Evolutionary conservation across 2,329 filamentous ascomycete genomes (phyloP), one percentile per base, ranked within the genome.

Genomic region (Dryadomyces quercus-mongolicae): DNA sequence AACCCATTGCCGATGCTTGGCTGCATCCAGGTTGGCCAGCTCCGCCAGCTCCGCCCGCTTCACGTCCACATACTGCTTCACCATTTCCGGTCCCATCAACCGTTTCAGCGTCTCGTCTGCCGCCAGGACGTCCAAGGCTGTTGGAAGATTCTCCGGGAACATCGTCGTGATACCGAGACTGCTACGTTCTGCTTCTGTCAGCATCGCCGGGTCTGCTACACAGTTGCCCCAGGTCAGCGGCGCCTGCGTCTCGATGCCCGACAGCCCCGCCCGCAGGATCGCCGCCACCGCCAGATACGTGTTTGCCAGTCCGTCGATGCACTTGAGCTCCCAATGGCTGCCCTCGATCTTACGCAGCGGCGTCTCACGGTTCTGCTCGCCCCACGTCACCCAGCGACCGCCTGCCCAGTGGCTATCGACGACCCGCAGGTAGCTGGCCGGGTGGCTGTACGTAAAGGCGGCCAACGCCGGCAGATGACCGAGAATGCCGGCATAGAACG

Each of bases 341-440:
- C 66, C 70, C 3, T 71, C 70, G 49, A 89, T 77, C 64, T 85
- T 83, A 13, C 88, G 78, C 10, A 94, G 71, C 0, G 88, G 84
- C 5, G 81, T 74, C 70, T 92, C 86, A 18, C 86, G 81, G 66
- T 93, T 93, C 68, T 93, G 83, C 5, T 81, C 86, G 13, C 88
- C 88, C 88, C 87, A 94, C 0, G 84, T 71, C 0, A 91, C 78
- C 82, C 84, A 91, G 8, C 82, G 78, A 0, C 86, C 86, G n/a
- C 86, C 86, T 0, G 86, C 78, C 88, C 87, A 93, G 56, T 71
- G 72, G n/a, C 86, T 78, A 53, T 89, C 82, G 1, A 70, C 67
- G 12, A 87, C 74, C 5, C 88, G 78, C 40, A 78, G 77, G 66
- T 93, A 93, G 65, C 83, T 88, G 0, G 74, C 73, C 1, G 78